Conservation (phyloP, 2,329 filamentous ascomycete genomes). For the Huntiella omanensis region DNA sequence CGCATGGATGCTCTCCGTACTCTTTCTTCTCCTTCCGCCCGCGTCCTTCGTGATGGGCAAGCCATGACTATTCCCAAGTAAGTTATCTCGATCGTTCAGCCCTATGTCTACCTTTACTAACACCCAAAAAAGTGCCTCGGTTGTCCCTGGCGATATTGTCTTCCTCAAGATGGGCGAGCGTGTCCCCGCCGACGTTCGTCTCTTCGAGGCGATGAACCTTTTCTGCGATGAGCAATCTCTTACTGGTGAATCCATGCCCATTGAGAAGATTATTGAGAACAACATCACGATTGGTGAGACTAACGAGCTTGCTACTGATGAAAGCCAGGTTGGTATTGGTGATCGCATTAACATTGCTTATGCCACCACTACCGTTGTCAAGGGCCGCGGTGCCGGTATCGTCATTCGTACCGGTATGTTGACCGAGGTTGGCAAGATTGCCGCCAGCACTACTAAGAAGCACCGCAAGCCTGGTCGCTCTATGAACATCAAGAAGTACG, state of each 20-base stretch:
- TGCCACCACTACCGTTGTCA: constrained; percentile 53
- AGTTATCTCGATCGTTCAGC: constrained; percentile 15
- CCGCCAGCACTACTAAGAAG: constrained; percentile 34
- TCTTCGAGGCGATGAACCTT: constrained; percentile 59
- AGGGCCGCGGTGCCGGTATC: constrained; percentile 53
- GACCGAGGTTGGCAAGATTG: constrained; percentile 54
- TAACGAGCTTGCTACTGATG: constrained; percentile 25
- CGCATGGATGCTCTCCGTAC: constrained; percentile 45
- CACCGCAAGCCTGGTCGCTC: constrained; percentile 34
- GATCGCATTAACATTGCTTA: constrained; percentile 60
- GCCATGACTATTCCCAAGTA: constrained; percentile 38
- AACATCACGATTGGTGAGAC: constrained; percentile 25
- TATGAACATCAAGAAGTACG: constrained; percentile 34
- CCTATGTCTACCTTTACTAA: constrained; percentile 10
- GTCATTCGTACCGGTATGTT: constrained; percentile 54
- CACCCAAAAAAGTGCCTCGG: constrained; percentile 27
- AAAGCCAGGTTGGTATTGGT: constrained; percentile 42
- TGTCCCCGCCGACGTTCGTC: constrained; percentile 51
- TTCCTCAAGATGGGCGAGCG: constrained; percentile 53
- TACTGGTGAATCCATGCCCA: constrained; percentile 57
- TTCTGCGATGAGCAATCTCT: constrained; percentile 62
- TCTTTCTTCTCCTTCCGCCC: constrained; percentile 44
- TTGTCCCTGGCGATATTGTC: constrained; percentile 56
- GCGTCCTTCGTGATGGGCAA: constrained; percentile 40
- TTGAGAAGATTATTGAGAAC: constrained; percentile 43